Evolutionary conservation across 2,329 filamentous ascomycete genomes (phyloP).

Genomic region (Penicillium sp.): DNA sequence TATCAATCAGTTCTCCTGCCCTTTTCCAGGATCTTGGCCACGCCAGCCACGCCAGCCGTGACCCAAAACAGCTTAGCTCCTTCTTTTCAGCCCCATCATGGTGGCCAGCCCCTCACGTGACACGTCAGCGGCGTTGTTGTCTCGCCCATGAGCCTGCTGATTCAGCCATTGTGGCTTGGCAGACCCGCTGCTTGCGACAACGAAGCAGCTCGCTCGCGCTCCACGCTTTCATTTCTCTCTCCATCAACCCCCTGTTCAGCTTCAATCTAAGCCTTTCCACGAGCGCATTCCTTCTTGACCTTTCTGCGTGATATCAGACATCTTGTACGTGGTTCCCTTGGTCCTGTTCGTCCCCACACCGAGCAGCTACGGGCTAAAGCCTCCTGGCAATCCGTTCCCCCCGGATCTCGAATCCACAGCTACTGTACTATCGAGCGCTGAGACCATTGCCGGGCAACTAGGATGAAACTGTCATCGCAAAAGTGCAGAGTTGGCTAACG

Average conservation of each 20-base stretch:
- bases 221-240: conserved; percentile 27
- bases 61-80: neutral
- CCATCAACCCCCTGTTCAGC: conserved; percentile 26
- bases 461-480: neutral
- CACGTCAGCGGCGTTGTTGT: conserved; percentile 1
- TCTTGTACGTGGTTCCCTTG: neutral
- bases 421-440: neutral
- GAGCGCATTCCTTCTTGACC: conserved; percentile 21
- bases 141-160: conserved; percentile 26
- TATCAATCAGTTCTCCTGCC: conserved; percentile 7
- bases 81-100: conserved; percentile 4
- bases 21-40: neutral
- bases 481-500: conserved; percentile 11
- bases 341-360: neutral
- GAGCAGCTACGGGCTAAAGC: neutral
- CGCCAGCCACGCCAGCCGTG: neutral
- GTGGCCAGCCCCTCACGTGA: conserved; percentile 22
- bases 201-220: conserved; percentile 29
- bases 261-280: conserved; percentile 20
- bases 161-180: conserved; percentile 39
- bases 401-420: conserved; percentile 7
- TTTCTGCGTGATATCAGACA: neutral
- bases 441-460: neutral
- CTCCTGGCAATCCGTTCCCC: neutral
- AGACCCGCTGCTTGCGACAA: conserved; percentile 44